Conservation (phyloP, 768 basidiomycete genomes). For the Hygrophorus russula region DNA sequence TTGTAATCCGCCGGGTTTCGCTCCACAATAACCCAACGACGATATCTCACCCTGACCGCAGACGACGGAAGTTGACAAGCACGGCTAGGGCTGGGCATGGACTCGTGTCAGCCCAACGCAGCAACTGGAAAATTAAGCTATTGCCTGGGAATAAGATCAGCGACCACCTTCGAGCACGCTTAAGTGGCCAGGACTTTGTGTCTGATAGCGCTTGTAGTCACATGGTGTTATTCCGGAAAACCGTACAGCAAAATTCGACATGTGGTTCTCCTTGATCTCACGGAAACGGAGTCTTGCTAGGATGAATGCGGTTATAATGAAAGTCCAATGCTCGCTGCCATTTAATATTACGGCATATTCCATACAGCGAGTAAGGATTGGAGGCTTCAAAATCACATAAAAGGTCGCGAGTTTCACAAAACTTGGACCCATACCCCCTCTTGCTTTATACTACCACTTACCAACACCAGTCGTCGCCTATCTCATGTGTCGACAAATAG, state of each 20-base stretch:
- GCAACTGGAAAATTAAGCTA: no score
- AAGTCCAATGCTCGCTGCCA: slow-evolving; percentile 15
- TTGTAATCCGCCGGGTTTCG: no score
- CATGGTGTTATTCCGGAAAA: slow-evolving; percentile 7
- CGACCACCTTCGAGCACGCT: no score
- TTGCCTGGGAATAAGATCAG: no score
- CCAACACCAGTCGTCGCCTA: not conserved
- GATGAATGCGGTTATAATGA: slow-evolving; percentile 17
- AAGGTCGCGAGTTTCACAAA: not conserved
- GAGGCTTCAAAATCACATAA: slow-evolving; percentile 17
- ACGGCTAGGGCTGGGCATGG: no score
- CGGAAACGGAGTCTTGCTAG: slow-evolving; percentile 16
- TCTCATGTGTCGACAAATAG: slow-evolving; percentile 64
- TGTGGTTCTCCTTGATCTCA: slow-evolving; percentile 22
- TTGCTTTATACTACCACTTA: not conserved
- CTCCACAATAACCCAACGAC: no score
- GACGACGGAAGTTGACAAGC: no score
- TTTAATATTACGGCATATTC: slow-evolving; percentile 18
- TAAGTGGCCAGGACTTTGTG: not conserved
- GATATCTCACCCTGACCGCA: no score
- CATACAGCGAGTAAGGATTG: slow-evolving; percentile 9
- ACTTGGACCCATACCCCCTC: slow-evolving; percentile 2
- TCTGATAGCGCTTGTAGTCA: slow-evolving; percentile 3
- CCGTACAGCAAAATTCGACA: slow-evolving; percentile 12
- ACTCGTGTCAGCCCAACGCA: no score